Evolutionary conservation across 257 asterid genomes (phyloP).

Genomic region (Nicotiana knightiana): DNA sequence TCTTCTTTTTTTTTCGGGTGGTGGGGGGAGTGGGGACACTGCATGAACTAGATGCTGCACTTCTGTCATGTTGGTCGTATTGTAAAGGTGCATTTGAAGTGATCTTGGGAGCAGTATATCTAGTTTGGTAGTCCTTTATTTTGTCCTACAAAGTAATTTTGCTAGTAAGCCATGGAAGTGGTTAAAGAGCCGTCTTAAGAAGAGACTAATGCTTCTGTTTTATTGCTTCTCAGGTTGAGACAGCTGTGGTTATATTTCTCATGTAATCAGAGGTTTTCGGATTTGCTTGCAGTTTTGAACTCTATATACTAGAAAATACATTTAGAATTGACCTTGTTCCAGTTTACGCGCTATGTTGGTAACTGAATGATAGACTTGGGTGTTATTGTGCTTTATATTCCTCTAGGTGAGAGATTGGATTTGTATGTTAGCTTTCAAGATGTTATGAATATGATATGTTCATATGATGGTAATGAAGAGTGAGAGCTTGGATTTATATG

Average conservation of each 20-base stretch:
- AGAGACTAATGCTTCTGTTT: background rate
- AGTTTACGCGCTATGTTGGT: background rate
- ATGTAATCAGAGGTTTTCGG: background rate
- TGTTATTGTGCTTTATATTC: background rate
- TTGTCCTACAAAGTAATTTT: background rate
- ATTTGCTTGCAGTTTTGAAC: conserved; percentile 9
- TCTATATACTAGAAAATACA: background rate
- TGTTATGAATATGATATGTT: background rate
- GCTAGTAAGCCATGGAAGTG: background rate
- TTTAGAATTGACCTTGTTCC: background rate
- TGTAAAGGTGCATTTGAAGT: background rate
- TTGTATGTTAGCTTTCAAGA: background rate
- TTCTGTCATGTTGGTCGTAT: background rate
- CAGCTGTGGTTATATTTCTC: background rate
- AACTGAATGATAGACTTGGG: background rate
- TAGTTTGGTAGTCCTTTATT: background rate
- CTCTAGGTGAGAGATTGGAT: background rate
- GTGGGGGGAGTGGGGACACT: too few relatives aligned
- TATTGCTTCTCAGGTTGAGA: background rate
- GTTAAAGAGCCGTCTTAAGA: background rate
- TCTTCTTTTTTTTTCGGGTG: background rate
- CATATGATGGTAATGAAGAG: background rate
- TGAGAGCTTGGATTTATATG: background rate
- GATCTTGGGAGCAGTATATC: background rate
- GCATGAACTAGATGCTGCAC: too few relatives aligned